Percentiles rank a stretch among this genome's conserved stretches.
Conservation (phyloP, 139 green algal genomes). For the Asterochloris erici region DNA sequence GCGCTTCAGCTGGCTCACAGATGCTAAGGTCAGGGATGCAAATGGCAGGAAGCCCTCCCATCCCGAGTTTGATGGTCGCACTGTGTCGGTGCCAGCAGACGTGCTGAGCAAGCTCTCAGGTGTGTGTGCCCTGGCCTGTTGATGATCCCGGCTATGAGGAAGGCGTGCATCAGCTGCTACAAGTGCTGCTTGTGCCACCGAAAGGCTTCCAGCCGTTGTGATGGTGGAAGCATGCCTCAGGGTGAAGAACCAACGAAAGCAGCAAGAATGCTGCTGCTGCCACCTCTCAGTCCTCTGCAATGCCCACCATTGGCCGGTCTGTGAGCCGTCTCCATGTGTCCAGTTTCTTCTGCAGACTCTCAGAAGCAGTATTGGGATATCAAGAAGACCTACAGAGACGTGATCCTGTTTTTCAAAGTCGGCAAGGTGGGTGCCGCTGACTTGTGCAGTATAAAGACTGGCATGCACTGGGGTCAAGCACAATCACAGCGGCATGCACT, state of each 20-base stretch:
- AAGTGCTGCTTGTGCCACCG: background rate
- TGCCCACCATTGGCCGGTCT: background rate
- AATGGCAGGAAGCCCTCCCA: too few relatives aligned
- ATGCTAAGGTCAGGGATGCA: too few relatives aligned
- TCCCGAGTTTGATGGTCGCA: slow-evolving; percentile 22
- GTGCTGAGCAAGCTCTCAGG: slow-evolving; percentile 24
- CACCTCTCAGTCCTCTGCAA: background rate
- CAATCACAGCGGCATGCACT: background rate
- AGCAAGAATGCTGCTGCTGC: background rate
- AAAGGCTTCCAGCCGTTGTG: background rate
- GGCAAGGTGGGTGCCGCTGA: background rate
- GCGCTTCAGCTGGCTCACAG: too few relatives aligned
- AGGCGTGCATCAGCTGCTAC: background rate
- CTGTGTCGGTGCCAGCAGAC: slow-evolving; percentile 21
- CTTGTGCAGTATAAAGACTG: background rate
- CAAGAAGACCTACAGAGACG: slow-evolving; percentile 31
- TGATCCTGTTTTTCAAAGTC: slow-evolving; percentile 38
- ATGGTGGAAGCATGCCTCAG: background rate
- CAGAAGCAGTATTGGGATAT: slow-evolving; percentile 34
- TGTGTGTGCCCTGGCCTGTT: background rate
- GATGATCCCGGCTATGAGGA: background rate
- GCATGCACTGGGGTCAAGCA: background rate
- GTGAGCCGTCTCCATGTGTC: background rate
- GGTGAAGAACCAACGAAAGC: background rate
- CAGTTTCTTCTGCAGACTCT: slow-evolving; percentile 15